Conservation (phyloP, 169 alveolate species). For the Theileria luwenshuni region DNA sequence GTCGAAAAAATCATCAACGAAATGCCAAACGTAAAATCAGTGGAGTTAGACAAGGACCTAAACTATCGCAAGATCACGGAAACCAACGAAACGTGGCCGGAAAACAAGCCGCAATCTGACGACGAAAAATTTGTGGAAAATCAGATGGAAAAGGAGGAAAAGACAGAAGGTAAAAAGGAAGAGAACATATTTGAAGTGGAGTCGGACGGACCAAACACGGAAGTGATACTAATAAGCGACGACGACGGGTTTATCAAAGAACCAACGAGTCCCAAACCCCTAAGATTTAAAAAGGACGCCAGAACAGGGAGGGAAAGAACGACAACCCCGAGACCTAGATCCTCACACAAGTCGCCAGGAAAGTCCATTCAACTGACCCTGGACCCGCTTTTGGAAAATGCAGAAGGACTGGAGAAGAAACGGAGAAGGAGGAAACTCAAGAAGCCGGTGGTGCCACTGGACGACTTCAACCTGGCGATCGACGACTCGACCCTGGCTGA, state of each 20-base stretch:
- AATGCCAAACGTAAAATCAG: conserved; percentile 66
- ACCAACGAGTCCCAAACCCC: not conserved
- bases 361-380: too few relatives aligned
- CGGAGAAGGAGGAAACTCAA: not conserved
- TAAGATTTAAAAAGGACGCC: not conserved
- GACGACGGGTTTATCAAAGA: not conserved
- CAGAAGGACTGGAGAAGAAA: not conserved
- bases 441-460: not conserved
- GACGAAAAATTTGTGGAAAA: not conserved
- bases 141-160: not conserved
- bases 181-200: not conserved
- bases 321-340: not conserved
- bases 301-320: not conserved
- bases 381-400: not conserved
- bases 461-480: not conserved
- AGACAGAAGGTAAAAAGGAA: not conserved
- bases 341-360: not conserved
- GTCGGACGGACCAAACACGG: not conserved
- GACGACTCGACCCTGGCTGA: conserved; percentile 13
- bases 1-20: conserved; percentile 73
- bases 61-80: conserved; percentile 25
- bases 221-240: conserved; percentile 12
- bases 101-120: not conserved
- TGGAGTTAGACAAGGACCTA: conserved; percentile 58
- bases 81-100: not conserved